Base-by-base conservation (phyloP, 305 asterid species). In the Stenogyne calaminthoides region DNA sequence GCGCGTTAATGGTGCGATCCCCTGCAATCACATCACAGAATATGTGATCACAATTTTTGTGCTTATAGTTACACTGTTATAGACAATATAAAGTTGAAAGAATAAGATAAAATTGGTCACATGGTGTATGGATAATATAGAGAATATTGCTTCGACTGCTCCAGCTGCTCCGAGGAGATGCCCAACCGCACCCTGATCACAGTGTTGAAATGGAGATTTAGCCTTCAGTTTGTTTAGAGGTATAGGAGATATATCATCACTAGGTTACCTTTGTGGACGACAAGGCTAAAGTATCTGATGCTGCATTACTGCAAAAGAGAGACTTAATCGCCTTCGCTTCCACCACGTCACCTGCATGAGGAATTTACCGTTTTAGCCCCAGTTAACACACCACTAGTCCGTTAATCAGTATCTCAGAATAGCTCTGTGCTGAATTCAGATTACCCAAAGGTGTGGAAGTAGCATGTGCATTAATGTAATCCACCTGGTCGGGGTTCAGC, bases 111-210 rank as follows among this genome's bases (percentile, higher is more conserved):
- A 64, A 57, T 62, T 67, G 46, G 92, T 84, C 81, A 94, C 99
- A 74, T 90, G 86, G 84, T 87, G 92, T 79, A 95, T 84, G 54
- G 99, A 85, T 83, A 95, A 75, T 71, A 90, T 77, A 51, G 91
- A 70, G 66, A 95, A 92, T 77, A 90, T 79, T 71, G 98, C 97
- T 80, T 95, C 99, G 40, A 95, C 99, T 36, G 97, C 94, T 79
- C 99, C 98, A 52, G 99, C 98, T 52, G 99, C 99, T 63, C 99
- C 99, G 40, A 92, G 97, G 42, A 95, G 97, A 84, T 92, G 99
- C 9, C 99, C 99, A 4, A 73, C 69, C 14, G 99, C 98, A 84
- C 99, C 99, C 99, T 94, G 54, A 64, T 55, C 20, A 42, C 58
- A 74, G 62, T 54, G 47, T 57, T 16, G 32, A 60, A 57, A 54